Percentiles rank a stretch among this genome's conserved stretches.
These are phyloP conservation scores for Nannizziopsis arthrosporioides DNA, from an alignment of 2,329 filamentous ascomycete species.

Conservation along the genomic window DNA sequence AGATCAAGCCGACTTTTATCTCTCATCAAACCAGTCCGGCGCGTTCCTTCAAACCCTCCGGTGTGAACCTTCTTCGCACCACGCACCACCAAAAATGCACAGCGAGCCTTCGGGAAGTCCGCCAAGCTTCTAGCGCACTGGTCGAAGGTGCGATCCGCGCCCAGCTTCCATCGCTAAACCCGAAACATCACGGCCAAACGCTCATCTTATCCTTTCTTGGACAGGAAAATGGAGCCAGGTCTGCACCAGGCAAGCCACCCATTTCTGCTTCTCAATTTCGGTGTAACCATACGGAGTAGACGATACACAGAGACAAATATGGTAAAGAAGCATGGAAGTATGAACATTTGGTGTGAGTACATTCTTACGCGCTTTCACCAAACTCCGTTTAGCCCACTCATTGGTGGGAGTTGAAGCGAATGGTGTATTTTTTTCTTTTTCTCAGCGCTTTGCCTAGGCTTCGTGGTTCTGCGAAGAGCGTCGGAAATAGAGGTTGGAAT, in stretches of 20 bases:
- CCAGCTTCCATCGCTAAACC: not conserved
- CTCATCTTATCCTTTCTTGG: constrained; percentile 4
- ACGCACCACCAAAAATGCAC: not conserved
- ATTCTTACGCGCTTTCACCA: not conserved
- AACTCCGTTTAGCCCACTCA: not conserved
- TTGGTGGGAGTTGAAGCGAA: not conserved
- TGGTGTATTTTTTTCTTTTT: not conserved
- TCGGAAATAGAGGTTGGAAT: too few species aligned
- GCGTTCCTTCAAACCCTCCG: not conserved
- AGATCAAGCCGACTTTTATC: too few species aligned
- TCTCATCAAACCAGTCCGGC: too few species aligned
- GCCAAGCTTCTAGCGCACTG: constrained; percentile 6
- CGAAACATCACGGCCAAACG: constrained; percentile 5
- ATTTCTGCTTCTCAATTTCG: not conserved
- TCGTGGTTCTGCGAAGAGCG: too few species aligned
- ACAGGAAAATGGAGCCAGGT: not conserved
- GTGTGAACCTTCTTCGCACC: not conserved
- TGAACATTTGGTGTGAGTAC: too few species aligned
- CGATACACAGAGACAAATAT: too few species aligned
- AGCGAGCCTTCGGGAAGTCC: not conserved
- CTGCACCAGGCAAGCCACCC: constrained; percentile 2
- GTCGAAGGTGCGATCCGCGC: constrained; percentile 3
- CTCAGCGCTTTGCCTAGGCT: too few species aligned
- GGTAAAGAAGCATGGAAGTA: too few species aligned
- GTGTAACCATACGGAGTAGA: constrained; percentile 2